Base-by-base conservation (phyloP, 108 stramenopile genomes). In the Cyclotella kingstonii region DNA sequence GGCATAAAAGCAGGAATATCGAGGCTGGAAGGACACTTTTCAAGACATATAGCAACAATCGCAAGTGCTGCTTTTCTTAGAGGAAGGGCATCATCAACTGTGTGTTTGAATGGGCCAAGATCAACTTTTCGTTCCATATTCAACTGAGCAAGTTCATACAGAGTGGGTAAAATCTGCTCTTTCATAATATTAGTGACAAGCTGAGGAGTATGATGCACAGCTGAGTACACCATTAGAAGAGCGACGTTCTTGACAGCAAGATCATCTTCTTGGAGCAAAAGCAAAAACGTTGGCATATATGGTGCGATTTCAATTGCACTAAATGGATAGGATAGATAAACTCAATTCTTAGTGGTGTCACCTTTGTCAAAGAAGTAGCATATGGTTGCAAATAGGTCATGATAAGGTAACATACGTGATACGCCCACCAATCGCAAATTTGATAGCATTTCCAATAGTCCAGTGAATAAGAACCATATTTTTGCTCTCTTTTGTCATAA, bases 91-190 rank as follows among this genome's bases (percentile, higher is more conserved):
- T 98, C 97, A 70, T 99, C 98, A 17, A 98, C 96, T 19, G 76
- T 93, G 57, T 98, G 97, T 63, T 92, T 99, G 85, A 99, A 99
- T 12, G 98, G 98, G 11, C 98, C 98, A 36, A 99, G 86, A 68
- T 99, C 95, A 29, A 99, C 91, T 53, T 84, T 82, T 23, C 97
- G 79, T 54, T 95, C 81, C 64, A 95, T 49, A 63, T 94, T 90
- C 23, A 96, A 77, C 36, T 77, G 64, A 30, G 93, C 78, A 23
- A 94, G 78, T 41, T 85, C 71, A 54, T 87, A 81, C 11, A 96
- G 77, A 18, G 53, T 60, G 30, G 96, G 94, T 35, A 88, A 55
- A 53, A 96, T 85, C 25, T 60, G 60, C 5, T 82, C 80, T 61
- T 86, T 80, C 80, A 97, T 73, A 22, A 78, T 42, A n/a, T 78